Percentiles rank a stretch among this genome's conserved stretches.
Conservation (phyloP, 2,329 filamentous ascomycete genomes). For the Periconia sp. region DNA sequence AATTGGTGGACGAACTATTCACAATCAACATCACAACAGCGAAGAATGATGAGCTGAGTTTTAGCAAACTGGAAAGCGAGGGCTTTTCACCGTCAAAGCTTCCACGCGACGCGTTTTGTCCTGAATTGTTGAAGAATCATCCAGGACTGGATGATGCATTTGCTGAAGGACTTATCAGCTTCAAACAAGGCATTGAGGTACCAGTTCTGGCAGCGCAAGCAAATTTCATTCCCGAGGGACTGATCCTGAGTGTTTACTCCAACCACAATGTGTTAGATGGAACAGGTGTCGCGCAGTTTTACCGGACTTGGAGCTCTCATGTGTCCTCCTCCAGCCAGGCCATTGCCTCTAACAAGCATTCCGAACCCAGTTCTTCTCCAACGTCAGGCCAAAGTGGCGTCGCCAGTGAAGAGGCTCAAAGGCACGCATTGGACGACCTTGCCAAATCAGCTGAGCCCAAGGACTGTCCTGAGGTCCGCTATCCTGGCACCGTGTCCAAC, state of each 20-base stretch:
- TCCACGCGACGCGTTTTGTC: slow-evolving; percentile 8
- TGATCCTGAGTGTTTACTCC: slow-evolving; percentile 28
- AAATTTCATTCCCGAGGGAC: slow-evolving; percentile 28
- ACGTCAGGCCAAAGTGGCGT: neutral
- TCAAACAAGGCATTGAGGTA: slow-evolving; percentile 10
- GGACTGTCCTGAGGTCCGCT: slow-evolving; percentile 4
- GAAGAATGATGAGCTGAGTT: slow-evolving; percentile 1
- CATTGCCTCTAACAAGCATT: neutral
- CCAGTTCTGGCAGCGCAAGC: slow-evolving; percentile 25
- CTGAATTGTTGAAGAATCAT: slow-evolving; percentile 1
- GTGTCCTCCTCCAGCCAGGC: neutral
- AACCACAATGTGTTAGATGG: slow-evolving; percentile 27
- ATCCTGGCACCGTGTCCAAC: neutral
- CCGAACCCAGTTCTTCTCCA: too few relatives aligned
- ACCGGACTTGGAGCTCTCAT: slow-evolving; percentile 14
- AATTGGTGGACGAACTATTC: slow-evolving; percentile 8
- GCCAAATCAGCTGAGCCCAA: neutral
- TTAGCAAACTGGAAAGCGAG: slow-evolving; percentile 6
- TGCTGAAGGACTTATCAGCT: slow-evolving; percentile 4
- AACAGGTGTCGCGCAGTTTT: slow-evolving; percentile 14
- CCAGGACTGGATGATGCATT: slow-evolving; percentile 6
- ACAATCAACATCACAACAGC: too few relatives aligned
- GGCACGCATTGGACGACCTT: neutral
- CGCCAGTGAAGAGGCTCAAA: neutral
- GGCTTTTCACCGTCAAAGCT: slow-evolving; percentile 13